Evolutionary conservation across 106 monocot species (phyloP), one percentile per base, ranked within the genome.

Genomic region (Chionographis japonica): DNA sequence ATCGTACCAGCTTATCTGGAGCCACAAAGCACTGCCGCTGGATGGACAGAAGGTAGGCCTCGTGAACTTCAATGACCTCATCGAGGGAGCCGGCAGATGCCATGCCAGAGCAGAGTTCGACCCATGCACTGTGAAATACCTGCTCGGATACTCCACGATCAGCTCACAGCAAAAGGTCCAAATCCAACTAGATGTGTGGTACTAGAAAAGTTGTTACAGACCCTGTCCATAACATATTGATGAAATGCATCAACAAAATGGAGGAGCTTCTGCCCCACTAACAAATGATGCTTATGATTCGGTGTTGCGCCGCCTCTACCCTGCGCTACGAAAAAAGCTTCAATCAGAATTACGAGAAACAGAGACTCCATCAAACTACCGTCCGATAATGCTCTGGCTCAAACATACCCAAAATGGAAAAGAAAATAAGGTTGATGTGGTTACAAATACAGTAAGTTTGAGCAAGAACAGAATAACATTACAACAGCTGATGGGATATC

Each of bases 221-320:
- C 95, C 74, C 86, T 81, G 39, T 97, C 95, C 92, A 97, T 97
- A 58, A 97, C 89, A 76, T 92, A 97, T 64, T 97, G 95, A 78
- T 97, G 95, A 80, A 97, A 92, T 58, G 89, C 91, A 83, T 97
- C 92, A 15, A 92, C 92, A 84, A 97, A 97, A 77, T 97, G 91
- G 35, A 92, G 86, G 42, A 97, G 84, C 60, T 97, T 97, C 74
- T 92, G 92, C 69, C 80, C 84, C 66, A 97, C 72, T 61, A 92
- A 71, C 61, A 95, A 72, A 55, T 97, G 92, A 59, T 83, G 91
- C 68, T 89, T 92, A 55, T 75, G 75, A 75, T 82, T 86, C 15
- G 69, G 57, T 38, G 66, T 73, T 58, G 68, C 40, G 3, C 55
- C 52, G 37, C 80, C 78, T 61, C 68, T 80, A 27, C 80, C 71